A percentile compares a stretch with the other conserved stretches of the same genome.
Conservation (phyloP, 2,329 filamentous ascomycete genomes). For the Paraphoma sp. region DNA sequence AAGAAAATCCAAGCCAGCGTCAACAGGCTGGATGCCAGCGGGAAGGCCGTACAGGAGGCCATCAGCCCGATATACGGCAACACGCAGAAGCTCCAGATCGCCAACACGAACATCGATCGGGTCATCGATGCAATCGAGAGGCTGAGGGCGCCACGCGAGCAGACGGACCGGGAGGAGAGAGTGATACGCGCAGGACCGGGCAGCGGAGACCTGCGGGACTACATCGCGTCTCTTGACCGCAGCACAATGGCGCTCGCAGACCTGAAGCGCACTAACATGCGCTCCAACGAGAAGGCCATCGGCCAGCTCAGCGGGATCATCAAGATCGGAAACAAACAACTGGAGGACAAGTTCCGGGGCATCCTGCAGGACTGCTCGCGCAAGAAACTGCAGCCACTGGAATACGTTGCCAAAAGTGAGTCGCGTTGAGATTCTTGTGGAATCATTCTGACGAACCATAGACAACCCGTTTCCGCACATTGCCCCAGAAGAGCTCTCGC, state of each 20-base stretch:
- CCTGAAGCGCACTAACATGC: conserved; percentile 87
- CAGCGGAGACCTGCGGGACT: conserved; percentile 80
- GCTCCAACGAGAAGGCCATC: conserved; percentile 89
- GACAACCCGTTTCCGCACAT: conserved; percentile 80
- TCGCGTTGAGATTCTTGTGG: not conserved
- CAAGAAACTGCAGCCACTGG: conserved; percentile 79
- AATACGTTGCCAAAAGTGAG: conserved; percentile 88
- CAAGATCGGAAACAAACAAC: conserved; percentile 77
- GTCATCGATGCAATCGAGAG: conserved; percentile 87
- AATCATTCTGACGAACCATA: conserved; percentile 35
- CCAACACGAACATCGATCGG: conserved; percentile 86
- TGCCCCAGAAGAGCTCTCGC: conserved; percentile 75
- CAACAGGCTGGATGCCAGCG: conserved; percentile 81
- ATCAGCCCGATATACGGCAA: conserved; percentile 92
- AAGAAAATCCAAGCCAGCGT: conserved; percentile 95
- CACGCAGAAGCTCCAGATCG: conserved; percentile 85
- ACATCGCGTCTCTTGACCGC: conserved; percentile 87
- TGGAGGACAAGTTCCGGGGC: conserved; percentile 84
- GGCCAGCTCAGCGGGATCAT: conserved; percentile 79
- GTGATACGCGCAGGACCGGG: conserved; percentile 75
- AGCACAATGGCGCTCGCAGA: conserved; percentile 84
- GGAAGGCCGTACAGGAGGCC: conserved; percentile 88
- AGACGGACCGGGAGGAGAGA: conserved; percentile 88
- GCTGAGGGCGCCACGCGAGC: conserved; percentile 88
- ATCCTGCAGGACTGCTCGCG: conserved; percentile 79